Evolutionary conservation across 768 basidiomycete species (phyloP).

Genomic region (Pisolithus tinctorius): DNA sequence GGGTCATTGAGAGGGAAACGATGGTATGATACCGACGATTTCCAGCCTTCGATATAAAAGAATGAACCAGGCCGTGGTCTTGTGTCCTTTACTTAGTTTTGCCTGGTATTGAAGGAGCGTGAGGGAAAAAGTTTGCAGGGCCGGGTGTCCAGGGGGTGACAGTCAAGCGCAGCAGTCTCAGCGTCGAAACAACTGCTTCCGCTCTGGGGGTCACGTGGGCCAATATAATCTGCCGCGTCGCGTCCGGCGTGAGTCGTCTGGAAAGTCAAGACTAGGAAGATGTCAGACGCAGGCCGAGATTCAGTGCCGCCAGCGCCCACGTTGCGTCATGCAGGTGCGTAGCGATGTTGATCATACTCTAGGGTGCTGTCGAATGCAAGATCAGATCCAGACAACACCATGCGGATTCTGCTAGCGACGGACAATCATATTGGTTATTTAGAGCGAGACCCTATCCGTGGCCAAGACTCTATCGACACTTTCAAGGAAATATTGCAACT

Average conservation of each 20-base stretch:
- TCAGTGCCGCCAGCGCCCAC: conserved; percentile 27
- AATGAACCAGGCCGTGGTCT: not conserved
- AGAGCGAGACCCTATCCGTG: conserved; percentile 90
- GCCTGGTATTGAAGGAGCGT: not conserved
- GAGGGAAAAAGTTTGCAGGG: not conserved
- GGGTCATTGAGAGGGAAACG: not conserved
- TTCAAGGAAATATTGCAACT: conserved; percentile 92
- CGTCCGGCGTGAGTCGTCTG: not conserved
- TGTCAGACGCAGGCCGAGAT: conserved; percentile 21
- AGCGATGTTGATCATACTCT: not conserved
- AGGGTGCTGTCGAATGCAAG: not conserved
- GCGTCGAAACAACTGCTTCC: not conserved
- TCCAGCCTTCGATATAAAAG: not conserved
- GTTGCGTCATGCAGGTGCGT: conserved; percentile 36
- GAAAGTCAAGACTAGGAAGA: not conserved
- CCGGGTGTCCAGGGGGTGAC: no score
- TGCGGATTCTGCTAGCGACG: conserved; percentile 84
- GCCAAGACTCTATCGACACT: conserved; percentile 92
- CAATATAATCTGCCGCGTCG: not conserved
- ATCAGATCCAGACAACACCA: conserved; percentile 57
- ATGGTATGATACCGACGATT: not conserved
- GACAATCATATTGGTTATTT: conserved; percentile 96
- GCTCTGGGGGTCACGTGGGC: not conserved
- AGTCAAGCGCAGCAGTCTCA: not conserved
- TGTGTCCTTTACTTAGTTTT: not conserved